A percentile compares a stretch with the other conserved stretches of the same genome.
Evolutionary conservation across 805 yeast genomes (phyloP).

Genomic region (Saturnispora diversa): DNA sequence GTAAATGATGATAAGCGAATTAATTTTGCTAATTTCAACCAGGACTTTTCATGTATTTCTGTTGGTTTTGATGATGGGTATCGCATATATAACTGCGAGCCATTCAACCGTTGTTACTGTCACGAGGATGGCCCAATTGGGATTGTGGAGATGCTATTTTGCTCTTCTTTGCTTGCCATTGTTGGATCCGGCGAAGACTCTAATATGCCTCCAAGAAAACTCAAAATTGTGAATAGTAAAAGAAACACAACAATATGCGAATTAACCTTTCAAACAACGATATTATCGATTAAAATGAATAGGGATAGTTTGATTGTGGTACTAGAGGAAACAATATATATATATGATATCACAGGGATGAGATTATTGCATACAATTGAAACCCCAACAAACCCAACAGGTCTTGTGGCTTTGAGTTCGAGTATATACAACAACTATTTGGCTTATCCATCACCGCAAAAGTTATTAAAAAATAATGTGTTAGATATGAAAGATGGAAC

Average conservation of each 20-base stretch:
- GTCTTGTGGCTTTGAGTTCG: constrained; percentile 57
- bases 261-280: constrained; percentile 75
- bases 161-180: constrained; percentile 76
- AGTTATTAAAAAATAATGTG: constrained; percentile 24
- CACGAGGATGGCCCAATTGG: constrained; percentile 47
- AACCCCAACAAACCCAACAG: constrained; percentile 48
- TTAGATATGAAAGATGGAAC: not conserved
- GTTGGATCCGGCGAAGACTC: constrained; percentile 79
- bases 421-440: constrained; percentile 43
- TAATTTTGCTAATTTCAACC: constrained; percentile 63
- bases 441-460: constrained; percentile 75
- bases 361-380: constrained; percentile 70
- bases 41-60: constrained; percentile 77
- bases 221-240: constrained; percentile 78
- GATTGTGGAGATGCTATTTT: constrained; percentile 83
- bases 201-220: constrained; percentile 68
- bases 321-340: constrained; percentile 72
- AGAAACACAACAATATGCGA: constrained; percentile 69
- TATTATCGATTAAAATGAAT: constrained; percentile 71
- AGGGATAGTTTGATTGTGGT: constrained; percentile 78
- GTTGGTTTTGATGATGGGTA: constrained; percentile 63
- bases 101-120: constrained; percentile 67
- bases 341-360: constrained; percentile 89
- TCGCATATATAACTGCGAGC: constrained; percentile 80
- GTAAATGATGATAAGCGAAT: constrained; percentile 3